Percentiles rank a stretch among this genome's conserved stretches.
Evolutionary conservation across 768 basidiomycete species (phyloP).

Genomic region (Trametes cingulata): DNA sequence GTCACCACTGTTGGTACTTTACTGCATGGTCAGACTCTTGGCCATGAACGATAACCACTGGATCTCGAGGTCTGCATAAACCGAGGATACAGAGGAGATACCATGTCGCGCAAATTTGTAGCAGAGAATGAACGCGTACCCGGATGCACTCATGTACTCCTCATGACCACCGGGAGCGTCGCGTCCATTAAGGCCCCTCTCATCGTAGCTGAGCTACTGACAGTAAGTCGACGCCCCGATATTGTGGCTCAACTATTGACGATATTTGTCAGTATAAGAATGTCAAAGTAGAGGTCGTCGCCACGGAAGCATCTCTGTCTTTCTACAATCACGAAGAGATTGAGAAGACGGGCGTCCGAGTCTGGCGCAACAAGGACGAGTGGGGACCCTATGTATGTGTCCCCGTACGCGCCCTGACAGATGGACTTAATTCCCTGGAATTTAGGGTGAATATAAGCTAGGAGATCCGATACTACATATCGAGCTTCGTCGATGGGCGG

Average conservation of each 20-base stretch:
- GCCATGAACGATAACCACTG: background rate
- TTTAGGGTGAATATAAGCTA: slow-evolving; percentile 68
- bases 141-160: slow-evolving; percentile 63
- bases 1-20: no score
- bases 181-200: slow-evolving; percentile 92
- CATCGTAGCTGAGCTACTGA: slow-evolving; percentile 75
- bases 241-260: background rate
- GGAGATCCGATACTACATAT: slow-evolving; percentile 96
- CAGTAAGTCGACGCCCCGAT: slow-evolving; percentile 44
- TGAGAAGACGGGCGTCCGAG: slow-evolving; percentile 50
- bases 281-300: slow-evolving; percentile 80
- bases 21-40: no score
- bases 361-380: slow-evolving; percentile 93
- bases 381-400: slow-evolving; percentile 68
- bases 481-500: slow-evolving; percentile 92
- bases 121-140: slow-evolving; percentile 30
- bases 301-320: slow-evolving; percentile 73
- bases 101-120: slow-evolving; percentile 19
- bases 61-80: background rate
- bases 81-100: background rate
- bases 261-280: slow-evolving; percentile 56
- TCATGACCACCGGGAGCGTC: slow-evolving; percentile 93
- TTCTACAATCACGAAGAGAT: slow-evolving; percentile 70
- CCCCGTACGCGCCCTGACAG: no score
- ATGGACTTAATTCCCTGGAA: background rate